Percentiles rank a stretch among this genome's conserved stretches.
phyloP scores from a whole-genome alignment of 1,139 yeast genomes.

The Magnusiomyces ingens region DNA sequence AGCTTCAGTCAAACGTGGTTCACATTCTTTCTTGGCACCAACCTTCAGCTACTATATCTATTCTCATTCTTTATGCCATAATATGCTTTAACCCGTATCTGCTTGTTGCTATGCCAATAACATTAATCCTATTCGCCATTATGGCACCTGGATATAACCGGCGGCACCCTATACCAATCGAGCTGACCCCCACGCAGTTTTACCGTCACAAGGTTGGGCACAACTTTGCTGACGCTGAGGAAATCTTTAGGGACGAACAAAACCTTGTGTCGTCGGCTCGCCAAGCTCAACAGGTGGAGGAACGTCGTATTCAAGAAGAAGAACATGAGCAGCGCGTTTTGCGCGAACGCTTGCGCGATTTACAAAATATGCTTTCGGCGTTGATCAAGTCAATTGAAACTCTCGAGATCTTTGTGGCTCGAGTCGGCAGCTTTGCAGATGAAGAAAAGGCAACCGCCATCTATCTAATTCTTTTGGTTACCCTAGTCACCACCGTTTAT shows the following conservation, averaged over 20 bases:
- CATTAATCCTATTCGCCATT: constrained; percentile 49
- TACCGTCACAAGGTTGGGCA: constrained; percentile 8
- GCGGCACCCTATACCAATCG: constrained; percentile 45
- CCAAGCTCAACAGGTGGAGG: constrained; percentile 14
- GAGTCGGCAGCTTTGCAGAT: constrained; percentile 66
- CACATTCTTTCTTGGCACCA: constrained; percentile 16
- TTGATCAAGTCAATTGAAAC: constrained; percentile 46
- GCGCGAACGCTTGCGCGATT: constrained; percentile 50
- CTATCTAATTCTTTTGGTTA: constrained; percentile 41
- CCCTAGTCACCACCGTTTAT: constrained; percentile 40
- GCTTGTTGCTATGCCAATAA: constrained; percentile 56
- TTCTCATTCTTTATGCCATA: constrained; percentile 29
- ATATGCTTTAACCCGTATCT: constrained; percentile 59
- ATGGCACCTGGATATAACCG: constrained; percentile 66
- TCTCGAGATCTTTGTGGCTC: constrained; percentile 50
- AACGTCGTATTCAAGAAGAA: not conserved
- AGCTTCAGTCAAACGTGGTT: constrained; percentile 11
- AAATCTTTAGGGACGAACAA: constrained; percentile 1
- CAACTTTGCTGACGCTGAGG: constrained; percentile 7
- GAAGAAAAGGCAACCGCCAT: constrained; percentile 58
- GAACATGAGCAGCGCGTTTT: constrained; percentile 14
- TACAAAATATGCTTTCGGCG: constrained; percentile 57
- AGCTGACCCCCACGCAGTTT: constrained; percentile 16
- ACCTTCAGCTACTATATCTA: constrained; percentile 27
- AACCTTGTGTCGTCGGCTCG: constrained; percentile 7